Conservation (phyloP, 371 early-diverging fungal genomes). For the Mortierella sp. region DNA sequence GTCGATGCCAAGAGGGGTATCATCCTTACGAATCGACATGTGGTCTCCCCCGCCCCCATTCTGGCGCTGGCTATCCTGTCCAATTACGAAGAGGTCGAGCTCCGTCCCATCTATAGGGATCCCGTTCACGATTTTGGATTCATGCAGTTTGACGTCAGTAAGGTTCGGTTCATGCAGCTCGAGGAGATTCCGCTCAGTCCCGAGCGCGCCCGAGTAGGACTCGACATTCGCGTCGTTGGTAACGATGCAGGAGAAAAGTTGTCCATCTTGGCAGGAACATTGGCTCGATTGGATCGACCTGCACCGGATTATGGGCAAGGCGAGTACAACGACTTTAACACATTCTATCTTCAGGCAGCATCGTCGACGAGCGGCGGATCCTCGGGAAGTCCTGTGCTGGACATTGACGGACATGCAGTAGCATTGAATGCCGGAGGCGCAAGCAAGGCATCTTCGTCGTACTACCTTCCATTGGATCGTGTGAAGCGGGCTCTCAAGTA, state of each 20-base stretch:
- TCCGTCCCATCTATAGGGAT: constrained; percentile 80
- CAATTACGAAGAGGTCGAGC: constrained; percentile 90
- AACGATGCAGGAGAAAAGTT: constrained; percentile 90
- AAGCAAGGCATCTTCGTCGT: constrained; percentile 64
- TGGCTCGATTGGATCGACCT: constrained; percentile 81
- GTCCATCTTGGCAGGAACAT: constrained; percentile 79
- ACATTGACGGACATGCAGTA: constrained; percentile 74
- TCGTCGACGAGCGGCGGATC: constrained; percentile 76
- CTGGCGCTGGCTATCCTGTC: constrained; percentile 83
- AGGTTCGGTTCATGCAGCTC: constrained; percentile 80
- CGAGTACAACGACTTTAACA: constrained; percentile 77
- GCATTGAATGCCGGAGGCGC: constrained; percentile 77
- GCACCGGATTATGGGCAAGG: constrained; percentile 80
- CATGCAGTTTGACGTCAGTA: constrained; percentile 83
- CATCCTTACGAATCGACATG: constrained; percentile 92
- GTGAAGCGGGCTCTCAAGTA: constrained; percentile 73
- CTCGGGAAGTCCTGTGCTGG: constrained; percentile 75
- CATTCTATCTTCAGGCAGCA: constrained; percentile 77
- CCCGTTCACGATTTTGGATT: constrained; percentile 95
- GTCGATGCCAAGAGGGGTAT: constrained; percentile 90
- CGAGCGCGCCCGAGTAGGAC: constrained; percentile 78
- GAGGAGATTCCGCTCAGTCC: constrained; percentile 78
- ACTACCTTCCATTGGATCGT: constrained; percentile 74
- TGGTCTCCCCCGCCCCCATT: constrained; percentile 88
- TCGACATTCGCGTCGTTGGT: constrained; percentile 86